Base-by-base conservation (phyloP, 2,329 filamentous ascomycete genomes). In the Neonectria sp. region DNA sequence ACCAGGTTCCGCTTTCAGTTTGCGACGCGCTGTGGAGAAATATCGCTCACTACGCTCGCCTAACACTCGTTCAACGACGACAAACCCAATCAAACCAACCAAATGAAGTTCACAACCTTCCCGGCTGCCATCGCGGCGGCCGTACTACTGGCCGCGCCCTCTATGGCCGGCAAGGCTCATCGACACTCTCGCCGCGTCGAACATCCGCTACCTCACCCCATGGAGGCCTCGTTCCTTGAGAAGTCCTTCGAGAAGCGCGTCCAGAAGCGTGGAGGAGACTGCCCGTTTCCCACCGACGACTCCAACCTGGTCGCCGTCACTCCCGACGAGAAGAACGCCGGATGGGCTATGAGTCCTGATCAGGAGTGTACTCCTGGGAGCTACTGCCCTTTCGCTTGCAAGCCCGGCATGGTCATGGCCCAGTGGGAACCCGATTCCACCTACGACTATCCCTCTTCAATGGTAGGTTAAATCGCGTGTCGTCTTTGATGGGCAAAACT, bases 281-380 rank as follows among this genome's bases (percentile, higher is more conserved):
- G 93, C 81, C 76, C 84, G 61, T 92, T 95, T 74, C 93, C 93
- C 25, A 77, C 73, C 12, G 82, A 84, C 37, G 85, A 92, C 75
- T 86, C 88, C 33, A 91, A 92, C 60, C 81, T 95, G 75, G 88
- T 94, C 51, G 79, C 88, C 15, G 86, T 95, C 59, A 93, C 92
- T 11, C 92, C 92, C 5, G 83, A 83, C 59, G 78, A 79, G 49
- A 77, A 82, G 78, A 95, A 95, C 81, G 91, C 85, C 56, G 93
- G 93, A 68, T 95, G 93, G 90, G 93, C 93, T 48, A 90, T 95
- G 89, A 92, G 91, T 75, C 92, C 93, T 4, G 90, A 95, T 79
- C 88, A 92, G 77, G 79, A 87, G 60, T 95, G 93, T 79, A 84
- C 83, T 65, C 86, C 89, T 5, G 92, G 90, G 65, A 88, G 79